Evolutionary conservation across 371 early-diverging fungal species (phyloP).

Genomic region (Lichtheimia ramosa): DNA sequence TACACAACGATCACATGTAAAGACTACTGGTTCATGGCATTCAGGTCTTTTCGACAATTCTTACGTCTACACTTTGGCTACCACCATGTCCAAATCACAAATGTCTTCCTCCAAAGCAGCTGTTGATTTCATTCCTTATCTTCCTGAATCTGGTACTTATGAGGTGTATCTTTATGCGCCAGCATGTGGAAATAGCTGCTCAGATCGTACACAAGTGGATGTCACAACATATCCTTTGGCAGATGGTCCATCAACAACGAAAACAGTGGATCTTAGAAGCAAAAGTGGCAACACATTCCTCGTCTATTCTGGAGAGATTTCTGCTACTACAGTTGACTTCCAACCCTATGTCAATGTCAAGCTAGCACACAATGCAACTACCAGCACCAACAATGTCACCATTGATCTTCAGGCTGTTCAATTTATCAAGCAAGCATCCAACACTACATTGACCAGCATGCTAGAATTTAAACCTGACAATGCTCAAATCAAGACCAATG

Average conservation of each 20-base stretch:
- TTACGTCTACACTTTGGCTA: constrained; percentile 23
- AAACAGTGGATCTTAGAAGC: constrained; percentile 17
- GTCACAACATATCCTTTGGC: constrained; percentile 26
- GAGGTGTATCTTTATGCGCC: constrained; percentile 63
- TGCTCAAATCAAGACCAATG: constrained; percentile 3
- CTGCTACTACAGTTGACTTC: constrained; percentile 39
- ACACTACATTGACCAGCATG: constrained; percentile 22
- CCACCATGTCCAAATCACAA: constrained; percentile 21
- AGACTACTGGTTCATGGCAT: constrained; percentile 25
- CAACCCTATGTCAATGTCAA: constrained; percentile 47
- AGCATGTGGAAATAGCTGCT: constrained; percentile 56
- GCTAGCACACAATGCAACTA: constrained; percentile 26
- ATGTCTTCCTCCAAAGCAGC: constrained; percentile 27
- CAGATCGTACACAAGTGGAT: constrained; percentile 44
- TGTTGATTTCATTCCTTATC: constrained; percentile 53
- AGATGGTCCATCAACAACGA: background rate
- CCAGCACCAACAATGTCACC: constrained; percentile 18
- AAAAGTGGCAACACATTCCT: constrained; percentile 25
- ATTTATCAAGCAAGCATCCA: constrained; percentile 52
- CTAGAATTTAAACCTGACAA: constrained; percentile 27
- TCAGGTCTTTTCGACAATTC: constrained; percentile 16
- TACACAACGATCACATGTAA: constrained; percentile 14
- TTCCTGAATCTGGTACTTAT: constrained; percentile 69
- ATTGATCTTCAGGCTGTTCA: constrained; percentile 56
- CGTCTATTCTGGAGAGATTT: constrained; percentile 53